phyloP scores from a whole-genome alignment of 2,329 filamentous ascomycete species.

The Thelonectria rubi region DNA sequence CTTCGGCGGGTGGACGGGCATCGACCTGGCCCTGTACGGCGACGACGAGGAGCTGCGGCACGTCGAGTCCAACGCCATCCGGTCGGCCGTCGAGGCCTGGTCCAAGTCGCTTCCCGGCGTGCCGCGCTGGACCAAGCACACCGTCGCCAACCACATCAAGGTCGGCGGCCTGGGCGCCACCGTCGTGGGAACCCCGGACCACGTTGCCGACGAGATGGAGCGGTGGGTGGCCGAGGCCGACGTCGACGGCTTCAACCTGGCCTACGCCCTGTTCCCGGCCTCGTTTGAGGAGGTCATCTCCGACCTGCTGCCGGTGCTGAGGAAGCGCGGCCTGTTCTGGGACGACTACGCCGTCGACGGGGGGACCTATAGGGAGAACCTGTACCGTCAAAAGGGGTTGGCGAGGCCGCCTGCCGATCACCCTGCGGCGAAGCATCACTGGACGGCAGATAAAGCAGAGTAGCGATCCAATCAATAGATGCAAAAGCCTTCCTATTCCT shows the following conservation, averaged over 20 bases:
- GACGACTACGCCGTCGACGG: slow-evolving; percentile 55
- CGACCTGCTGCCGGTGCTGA: slow-evolving; percentile 69
- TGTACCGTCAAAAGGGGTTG: slow-evolving; percentile 49
- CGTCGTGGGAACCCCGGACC: slow-evolving; percentile 44
- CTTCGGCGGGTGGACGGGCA: slow-evolving; percentile 74
- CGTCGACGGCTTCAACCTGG: slow-evolving; percentile 65
- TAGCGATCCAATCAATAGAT: too few relatives aligned
- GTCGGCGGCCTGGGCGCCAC: slow-evolving; percentile 46
- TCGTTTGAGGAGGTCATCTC: slow-evolving; percentile 74
- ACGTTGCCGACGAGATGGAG: slow-evolving; percentile 47
- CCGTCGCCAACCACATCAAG: slow-evolving; percentile 46
- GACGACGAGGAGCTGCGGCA: slow-evolving; percentile 71
- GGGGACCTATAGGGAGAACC: slow-evolving; percentile 55
- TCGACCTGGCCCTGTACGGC: slow-evolving; percentile 67
- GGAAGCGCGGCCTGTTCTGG: slow-evolving; percentile 65
- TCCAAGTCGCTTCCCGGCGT: slow-evolving; percentile 48
- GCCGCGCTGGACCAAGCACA: slow-evolving; percentile 37
- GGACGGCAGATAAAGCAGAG: slow-evolving; percentile 50
- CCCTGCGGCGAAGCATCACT: slow-evolving; percentile 51
- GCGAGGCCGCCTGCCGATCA: slow-evolving; percentile 50
- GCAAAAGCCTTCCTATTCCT: too few relatives aligned
- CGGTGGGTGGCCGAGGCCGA: slow-evolving; percentile 61
- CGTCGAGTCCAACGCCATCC: slow-evolving; percentile 69
- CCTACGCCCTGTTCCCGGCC: slow-evolving; percentile 56
- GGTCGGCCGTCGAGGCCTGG: slow-evolving; percentile 60